A percentile compares a stretch with the other conserved stretches of the same genome.
phyloP scores from a whole-genome alignment of 2,329 filamentous ascomycete species.

The Botrytis sinoallii region DNA sequence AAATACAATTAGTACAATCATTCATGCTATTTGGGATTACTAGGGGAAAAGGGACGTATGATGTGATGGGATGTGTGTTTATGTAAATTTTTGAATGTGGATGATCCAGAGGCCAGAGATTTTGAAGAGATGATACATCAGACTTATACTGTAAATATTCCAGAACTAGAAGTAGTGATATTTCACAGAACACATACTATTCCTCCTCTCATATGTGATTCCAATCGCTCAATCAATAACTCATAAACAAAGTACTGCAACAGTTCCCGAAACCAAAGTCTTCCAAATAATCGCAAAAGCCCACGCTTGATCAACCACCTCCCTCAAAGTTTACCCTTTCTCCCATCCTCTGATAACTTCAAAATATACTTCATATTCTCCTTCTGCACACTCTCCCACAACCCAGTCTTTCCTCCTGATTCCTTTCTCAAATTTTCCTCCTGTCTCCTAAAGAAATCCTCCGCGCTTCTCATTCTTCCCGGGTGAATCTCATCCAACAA shows the following conservation, averaged over 20 bases:
- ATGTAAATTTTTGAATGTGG: no score
- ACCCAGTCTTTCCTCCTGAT: conserved; percentile 30
- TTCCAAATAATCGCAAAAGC: neutral
- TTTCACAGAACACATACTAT: no score
- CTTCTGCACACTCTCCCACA: conserved; percentile 39
- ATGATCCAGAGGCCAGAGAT: no score
- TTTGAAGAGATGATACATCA: neutral
- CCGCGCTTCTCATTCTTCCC: conserved; percentile 45
- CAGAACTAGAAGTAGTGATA: neutral
- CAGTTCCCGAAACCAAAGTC: neutral
- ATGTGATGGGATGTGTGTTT: no score
- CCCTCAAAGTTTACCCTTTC: conserved; percentile 26
- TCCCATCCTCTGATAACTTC: conserved; percentile 34
- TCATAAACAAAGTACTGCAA: neutral
- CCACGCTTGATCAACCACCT: neutral
- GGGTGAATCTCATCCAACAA: conserved; percentile 53
- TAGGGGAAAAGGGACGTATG: no score
- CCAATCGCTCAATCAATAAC: neutral
- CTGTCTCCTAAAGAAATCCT: conserved; percentile 48
- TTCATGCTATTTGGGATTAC: no score
- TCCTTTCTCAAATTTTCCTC: conserved; percentile 38
- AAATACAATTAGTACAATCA: no score
- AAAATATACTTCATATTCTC: conserved; percentile 32
- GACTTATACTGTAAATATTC: neutral
- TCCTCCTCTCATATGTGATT: no score